Base-by-base conservation (phyloP, 768 basidiomycete species). In the Mrakia blollopis region DNA sequence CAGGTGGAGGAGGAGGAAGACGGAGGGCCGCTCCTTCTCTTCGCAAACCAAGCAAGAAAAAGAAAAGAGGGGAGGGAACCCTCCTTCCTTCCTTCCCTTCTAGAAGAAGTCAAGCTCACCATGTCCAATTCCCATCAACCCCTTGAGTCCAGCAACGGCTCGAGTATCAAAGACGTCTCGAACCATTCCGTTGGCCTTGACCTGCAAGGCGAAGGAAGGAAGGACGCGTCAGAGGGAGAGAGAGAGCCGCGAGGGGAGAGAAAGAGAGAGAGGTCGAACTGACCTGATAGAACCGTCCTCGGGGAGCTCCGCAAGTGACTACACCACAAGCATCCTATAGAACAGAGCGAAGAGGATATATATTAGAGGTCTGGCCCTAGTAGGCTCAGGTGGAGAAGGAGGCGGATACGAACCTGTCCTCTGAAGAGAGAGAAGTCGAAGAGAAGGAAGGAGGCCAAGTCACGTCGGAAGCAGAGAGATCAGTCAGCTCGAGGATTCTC, bases 171-270 rank as follows among this genome's bases (percentile, higher is more conserved):
- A 94, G 78, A 98, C 91, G 82, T 99, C 97, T 72, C 95, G 88
- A 80, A 99, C 96, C 97, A 99, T 98, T 62, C 97, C 97, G 82
- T 98, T 99, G 37, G 94, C 93, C 85, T 99, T 99, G 87, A 78
- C 77, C 77, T 78, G 68, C 3, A 41, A 28, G 21, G 13, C 9
- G 7, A 5, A 10, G 14, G 16, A 16, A 62, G 7, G 25, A 11
- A 28, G 4, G 73, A 28, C 23, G 65, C 35, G 67, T 50, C 28
- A n/a, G 28, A 1, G 9, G 23, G 13, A 30, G 28, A 7, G 9
- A 0, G 23, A 61, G 16, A 52, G n/a, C n/a, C n/a, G n/a, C 39
- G 72, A 32, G 23, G 52, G 18, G 25, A 65, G 35, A 28, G 16
- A 25, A n/a, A 32, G 30, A 1, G n/a, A 21, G 35, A 23, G 30